phyloP scores from a whole-genome alignment of 192 early-diverging fungal genomes.

The Allomyces macrogynus region DNA sequence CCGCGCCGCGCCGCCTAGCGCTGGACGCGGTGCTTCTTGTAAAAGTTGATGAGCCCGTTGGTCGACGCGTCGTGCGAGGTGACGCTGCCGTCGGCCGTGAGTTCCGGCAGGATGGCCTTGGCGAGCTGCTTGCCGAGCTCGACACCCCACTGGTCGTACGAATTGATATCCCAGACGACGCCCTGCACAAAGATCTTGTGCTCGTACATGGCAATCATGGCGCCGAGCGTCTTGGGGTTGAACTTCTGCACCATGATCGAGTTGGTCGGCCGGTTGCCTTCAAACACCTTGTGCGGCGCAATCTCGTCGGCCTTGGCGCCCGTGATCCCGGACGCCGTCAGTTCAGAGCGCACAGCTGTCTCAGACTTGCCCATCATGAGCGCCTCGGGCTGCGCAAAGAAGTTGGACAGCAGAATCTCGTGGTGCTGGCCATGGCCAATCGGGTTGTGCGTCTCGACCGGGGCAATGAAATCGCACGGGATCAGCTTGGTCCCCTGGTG shows the following conservation, averaged over 20 bases:
- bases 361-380: constrained; percentile 82
- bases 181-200: constrained; percentile 99
- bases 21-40: constrained; percentile 17
- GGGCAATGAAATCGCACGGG: constrained; percentile 89
- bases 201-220: constrained; percentile 92
- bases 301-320: constrained; percentile 37
- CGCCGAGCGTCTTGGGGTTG: constrained; percentile 71
- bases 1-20: too few species aligned
- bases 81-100: constrained; percentile 36
- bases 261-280: constrained; percentile 94
- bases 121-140: constrained; percentile 98
- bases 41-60: constrained; percentile 93
- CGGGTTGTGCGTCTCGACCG: constrained; percentile 83
- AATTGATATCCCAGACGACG: constrained; percentile 94
- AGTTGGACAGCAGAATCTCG: constrained; percentile 94
- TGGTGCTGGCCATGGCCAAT: constrained; percentile 68
- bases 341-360: constrained; percentile 58
- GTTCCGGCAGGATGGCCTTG: constrained; percentile 84
- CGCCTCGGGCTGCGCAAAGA: constrained; percentile 96
- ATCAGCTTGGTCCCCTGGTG: constrained; percentile 97
- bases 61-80: constrained; percentile 74
- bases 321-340: constrained; percentile 23
- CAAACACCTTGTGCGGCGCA: constrained; percentile 90
- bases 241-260: constrained; percentile 84
- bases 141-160: constrained; percentile 45